Conservation (phyloP, 257 asterid species). For the Salvia hispanica region DNA sequence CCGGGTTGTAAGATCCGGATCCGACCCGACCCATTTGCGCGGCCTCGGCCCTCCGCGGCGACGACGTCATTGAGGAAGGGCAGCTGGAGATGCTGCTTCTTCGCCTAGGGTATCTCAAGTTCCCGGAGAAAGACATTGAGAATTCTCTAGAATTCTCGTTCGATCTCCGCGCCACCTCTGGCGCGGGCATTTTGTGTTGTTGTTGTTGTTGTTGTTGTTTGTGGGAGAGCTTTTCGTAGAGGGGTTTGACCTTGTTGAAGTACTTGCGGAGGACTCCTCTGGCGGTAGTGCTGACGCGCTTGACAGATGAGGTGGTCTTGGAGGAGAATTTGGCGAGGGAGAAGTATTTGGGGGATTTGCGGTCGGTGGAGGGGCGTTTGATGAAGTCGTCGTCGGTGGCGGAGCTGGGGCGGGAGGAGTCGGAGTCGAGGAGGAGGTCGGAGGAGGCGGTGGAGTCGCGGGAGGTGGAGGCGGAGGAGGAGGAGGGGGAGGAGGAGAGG, state of each 20-base stretch:
- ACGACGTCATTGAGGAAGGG: slow-evolving; percentile 83
- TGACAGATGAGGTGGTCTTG: slow-evolving; percentile 36
- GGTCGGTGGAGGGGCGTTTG: slow-evolving; percentile 41
- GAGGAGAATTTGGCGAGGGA: slow-evolving; percentile 74
- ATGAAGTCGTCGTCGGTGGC: slow-evolving; percentile 43
- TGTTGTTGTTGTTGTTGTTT: slow-evolving; percentile 45
- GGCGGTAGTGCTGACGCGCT: slow-evolving; percentile 63
- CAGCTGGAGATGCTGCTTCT: slow-evolving; percentile 69
- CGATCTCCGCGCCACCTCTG: slow-evolving; percentile 24
- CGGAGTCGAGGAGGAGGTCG: slow-evolving; percentile 52
- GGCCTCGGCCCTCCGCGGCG: slow-evolving; percentile 57
- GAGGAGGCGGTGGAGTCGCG: slow-evolving; percentile 65
- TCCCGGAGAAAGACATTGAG: slow-evolving; percentile 68
- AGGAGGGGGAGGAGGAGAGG: slow-evolving; percentile 60
- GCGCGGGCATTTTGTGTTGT: slow-evolving; percentile 22
- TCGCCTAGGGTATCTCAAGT: slow-evolving; percentile 56
- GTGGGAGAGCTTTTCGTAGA: slow-evolving; percentile 71
- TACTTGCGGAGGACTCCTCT: slow-evolving; percentile 69
- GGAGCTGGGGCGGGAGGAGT: slow-evolving; percentile 72
- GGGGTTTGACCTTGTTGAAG: slow-evolving; percentile 71
- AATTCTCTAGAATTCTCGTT: slow-evolving; percentile 22
- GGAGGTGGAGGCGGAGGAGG: slow-evolving; percentile 65
- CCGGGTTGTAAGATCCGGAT: slow-evolving; percentile 25
- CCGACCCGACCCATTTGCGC: slow-evolving; percentile 37
- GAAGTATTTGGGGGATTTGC: slow-evolving; percentile 53